Percentiles rank a stretch among this genome's conserved stretches.
These are phyloP conservation scores for Globisporangium echinulatum DNA, from an alignment of 352 stramenopile genomes.

Conservation along the genomic window DNA sequence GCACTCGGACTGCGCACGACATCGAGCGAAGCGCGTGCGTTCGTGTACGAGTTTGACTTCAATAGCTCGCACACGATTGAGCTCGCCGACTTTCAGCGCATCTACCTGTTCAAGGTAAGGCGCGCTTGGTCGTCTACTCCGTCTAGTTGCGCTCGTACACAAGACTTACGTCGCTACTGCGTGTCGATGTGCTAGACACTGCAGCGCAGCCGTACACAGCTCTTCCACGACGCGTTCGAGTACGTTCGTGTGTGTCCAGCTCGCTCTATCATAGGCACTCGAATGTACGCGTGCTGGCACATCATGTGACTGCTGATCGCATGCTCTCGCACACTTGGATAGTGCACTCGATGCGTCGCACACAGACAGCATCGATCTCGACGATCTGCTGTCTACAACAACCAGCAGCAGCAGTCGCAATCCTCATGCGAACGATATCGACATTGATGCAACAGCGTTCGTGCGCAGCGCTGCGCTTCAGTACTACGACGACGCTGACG, in stretches of 20 bases:
- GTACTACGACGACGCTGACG: constrained; percentile 18
- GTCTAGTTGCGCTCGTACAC: too few species aligned
- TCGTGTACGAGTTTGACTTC: constrained; percentile 48
- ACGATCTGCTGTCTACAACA: constrained; percentile 4
- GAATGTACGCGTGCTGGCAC: too few species aligned
- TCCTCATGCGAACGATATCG: background rate
- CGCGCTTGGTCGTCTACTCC: too few species aligned
- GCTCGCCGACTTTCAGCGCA: constrained; percentile 32
- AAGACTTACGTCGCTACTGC: too few species aligned
- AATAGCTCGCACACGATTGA: constrained; percentile 20
- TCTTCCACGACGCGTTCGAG: constrained; percentile 29
- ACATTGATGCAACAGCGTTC: constrained; percentile 14
- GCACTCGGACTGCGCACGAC: constrained; percentile 22
- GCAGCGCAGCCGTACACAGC: constrained; percentile 14
- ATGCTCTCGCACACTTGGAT: background rate
- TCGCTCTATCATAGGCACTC: background rate
- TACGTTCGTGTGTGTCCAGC: constrained; percentile 2
- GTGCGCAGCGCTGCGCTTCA: constrained; percentile 18
- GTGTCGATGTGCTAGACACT: constrained; percentile 10
- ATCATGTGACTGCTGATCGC: too few species aligned
- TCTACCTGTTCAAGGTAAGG: constrained; percentile 34
- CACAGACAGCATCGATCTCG: constrained; percentile 12
- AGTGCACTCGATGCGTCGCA: constrained; percentile 15
- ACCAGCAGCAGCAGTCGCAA: background rate
- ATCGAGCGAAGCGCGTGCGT: constrained; percentile 17